Percentiles rank a stretch among this genome's conserved stretches.
phyloP scores from a whole-genome alignment of 768 basidiomycete species.

The Auriculariales sp. region DNA sequence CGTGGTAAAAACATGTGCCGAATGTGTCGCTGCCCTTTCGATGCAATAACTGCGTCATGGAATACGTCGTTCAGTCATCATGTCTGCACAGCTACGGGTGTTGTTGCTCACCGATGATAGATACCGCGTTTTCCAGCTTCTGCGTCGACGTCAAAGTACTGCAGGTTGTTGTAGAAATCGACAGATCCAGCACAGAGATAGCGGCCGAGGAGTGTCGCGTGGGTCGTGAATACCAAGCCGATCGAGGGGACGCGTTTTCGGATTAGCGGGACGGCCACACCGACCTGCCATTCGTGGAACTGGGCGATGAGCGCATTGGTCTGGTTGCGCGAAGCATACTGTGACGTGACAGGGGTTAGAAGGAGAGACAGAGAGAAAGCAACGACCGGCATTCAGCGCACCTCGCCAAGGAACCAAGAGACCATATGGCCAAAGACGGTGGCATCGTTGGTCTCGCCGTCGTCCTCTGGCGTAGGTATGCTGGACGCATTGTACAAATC shows the following conservation, averaged over 20 bases:
- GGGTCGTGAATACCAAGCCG: constrained; percentile 98
- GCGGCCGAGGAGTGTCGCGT: constrained; percentile 95
- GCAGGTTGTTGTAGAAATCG: constrained; percentile 98
- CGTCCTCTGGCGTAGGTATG: constrained; percentile 90
- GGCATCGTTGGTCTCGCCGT: constrained; percentile 96
- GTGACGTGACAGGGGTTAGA: constrained; percentile 8
- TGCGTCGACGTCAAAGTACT: constrained; percentile 98
- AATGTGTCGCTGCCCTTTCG: constrained; percentile 86
- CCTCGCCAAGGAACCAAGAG: constrained; percentile 99
- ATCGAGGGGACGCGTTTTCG: constrained; percentile 94
- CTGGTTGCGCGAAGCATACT: constrained; percentile 74
- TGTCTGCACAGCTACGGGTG: not conserved
- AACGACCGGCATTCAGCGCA: constrained; percentile 21
- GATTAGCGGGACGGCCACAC: constrained; percentile 86
- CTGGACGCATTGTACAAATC: constrained; percentile 99
- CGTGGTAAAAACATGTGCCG: constrained; percentile 96
- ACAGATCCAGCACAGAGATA: constrained; percentile 97
- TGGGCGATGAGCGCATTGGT: constrained; percentile 85
- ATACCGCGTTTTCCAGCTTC: constrained; percentile 98
- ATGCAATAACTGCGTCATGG: constrained; percentile 61
- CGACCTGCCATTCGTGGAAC: constrained; percentile 99
- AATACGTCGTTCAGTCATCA: not conserved
- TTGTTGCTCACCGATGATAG: constrained; percentile 54
- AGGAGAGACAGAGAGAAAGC: not conserved
- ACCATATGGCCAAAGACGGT: constrained; percentile 96